Percentiles rank a stretch among this genome's conserved stretches.
Evolutionary conservation across 208 protist genomes (phyloP).

Genomic region (Wallacemonas sp.): DNA sequence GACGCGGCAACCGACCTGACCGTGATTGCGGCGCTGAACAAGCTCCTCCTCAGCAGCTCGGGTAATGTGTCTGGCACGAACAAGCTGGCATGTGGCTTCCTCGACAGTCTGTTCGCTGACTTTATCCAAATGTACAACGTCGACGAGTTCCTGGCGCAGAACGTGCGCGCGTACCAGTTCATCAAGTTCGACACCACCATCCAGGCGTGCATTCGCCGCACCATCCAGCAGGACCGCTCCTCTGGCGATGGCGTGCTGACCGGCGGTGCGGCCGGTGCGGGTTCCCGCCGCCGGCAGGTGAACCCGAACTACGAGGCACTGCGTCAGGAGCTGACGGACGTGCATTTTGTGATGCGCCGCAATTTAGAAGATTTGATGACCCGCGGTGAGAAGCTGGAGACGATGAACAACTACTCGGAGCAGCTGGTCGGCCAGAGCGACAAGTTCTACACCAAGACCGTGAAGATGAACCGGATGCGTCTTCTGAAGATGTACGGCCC

Average conservation of each 20-base stretch:
- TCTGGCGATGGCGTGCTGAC: conserved; percentile 44
- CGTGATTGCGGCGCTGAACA: conserved; percentile 89
- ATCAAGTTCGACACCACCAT: conserved; percentile 90
- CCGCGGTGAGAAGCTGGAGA: conserved; percentile 88
- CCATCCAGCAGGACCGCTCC: conserved; percentile 71
- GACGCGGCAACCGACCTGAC: conserved; percentile 85
- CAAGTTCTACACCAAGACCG: conserved; percentile 86
- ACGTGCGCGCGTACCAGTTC: conserved; percentile 84
- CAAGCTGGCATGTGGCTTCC: conserved; percentile 77
- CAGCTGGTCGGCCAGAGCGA: conserved; percentile 82
- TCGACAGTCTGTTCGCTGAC: conserved; percentile 80
- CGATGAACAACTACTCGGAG: conserved; percentile 87
- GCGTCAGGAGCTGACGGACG: conserved; percentile 83
- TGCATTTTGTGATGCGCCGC: conserved; percentile 91
- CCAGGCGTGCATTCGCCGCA: conserved; percentile 63
- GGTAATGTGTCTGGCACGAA: conserved; percentile 77
- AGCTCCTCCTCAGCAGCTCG: conserved; percentile 79
- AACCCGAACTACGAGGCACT: conserved; percentile 81
- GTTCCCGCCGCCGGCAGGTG: conserved; percentile 58
- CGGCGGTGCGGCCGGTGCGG: conserved; percentile 20
- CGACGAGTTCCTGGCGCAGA: conserved; percentile 49
- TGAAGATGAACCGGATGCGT: conserved; percentile 89
- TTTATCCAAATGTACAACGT: conserved; percentile 67
- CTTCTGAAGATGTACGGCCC: conserved; percentile 85
- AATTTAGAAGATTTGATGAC: conserved; percentile 91